phyloP scores from a whole-genome alignment of 1,284 basidiomycete species.

The Thecaphora frezii region DNA sequence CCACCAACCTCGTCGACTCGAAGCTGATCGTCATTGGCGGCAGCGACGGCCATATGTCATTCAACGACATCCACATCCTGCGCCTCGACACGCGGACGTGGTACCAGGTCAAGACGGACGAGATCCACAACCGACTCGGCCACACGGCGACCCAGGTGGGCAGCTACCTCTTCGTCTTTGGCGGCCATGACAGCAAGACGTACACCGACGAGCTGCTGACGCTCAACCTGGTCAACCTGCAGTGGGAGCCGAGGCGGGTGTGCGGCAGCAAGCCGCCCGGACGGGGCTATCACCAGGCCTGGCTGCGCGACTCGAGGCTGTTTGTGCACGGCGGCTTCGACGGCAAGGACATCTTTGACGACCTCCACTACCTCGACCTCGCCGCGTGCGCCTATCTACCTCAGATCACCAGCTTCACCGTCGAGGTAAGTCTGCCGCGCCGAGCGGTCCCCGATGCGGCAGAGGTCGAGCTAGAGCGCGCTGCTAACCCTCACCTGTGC shows the following conservation, averaged over 20 bases:
- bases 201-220: conserved; percentile 79
- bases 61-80: conserved; percentile 83
- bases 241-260: conserved; percentile 68
- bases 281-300: conserved; percentile 79
- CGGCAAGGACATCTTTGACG: conserved; percentile 76
- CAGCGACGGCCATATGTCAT: conserved; percentile 66
- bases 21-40: conserved; percentile 81
- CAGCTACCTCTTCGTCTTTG: conserved; percentile 85
- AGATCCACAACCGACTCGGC: conserved; percentile 66
- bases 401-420: conserved; percentile 69
- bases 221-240: conserved; percentile 77
- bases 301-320: conserved; percentile 78
- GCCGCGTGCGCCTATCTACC: conserved; percentile 87
- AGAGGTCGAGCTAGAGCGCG: too few relatives aligned
- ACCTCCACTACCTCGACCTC: conserved; percentile 80
- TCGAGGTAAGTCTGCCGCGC: conserved; percentile 13
- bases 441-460: too few relatives aligned
- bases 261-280: conserved; percentile 70
- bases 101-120: conserved; percentile 35
- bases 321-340: conserved; percentile 88
- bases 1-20: conserved; percentile 80
- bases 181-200: conserved; percentile 78
- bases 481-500: too few relatives aligned
- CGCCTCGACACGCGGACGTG: conserved; percentile 64
- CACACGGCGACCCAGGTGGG: conserved; percentile 88